Conservation (phyloP, 495 filamentous ascomycete genomes). For the Aspergillus incahuasiensis region DNA sequence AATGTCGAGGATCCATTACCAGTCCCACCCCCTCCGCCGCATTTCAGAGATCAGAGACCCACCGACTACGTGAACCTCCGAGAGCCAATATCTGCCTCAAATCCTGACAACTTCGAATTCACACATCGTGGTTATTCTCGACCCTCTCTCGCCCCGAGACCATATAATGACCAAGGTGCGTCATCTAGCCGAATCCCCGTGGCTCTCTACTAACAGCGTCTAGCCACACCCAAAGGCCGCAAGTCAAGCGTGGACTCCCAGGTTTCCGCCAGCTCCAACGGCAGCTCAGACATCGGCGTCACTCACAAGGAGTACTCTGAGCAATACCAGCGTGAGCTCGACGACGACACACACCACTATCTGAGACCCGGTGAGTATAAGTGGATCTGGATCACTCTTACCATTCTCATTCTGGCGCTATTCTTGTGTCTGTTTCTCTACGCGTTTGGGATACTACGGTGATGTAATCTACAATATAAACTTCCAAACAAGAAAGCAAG, state of each 20-base stretch:
- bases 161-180: background rate
- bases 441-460: slow-evolving; percentile 27
- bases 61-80: background rate
- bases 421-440: slow-evolving; percentile 34
- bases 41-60: background rate
- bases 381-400: slow-evolving; percentile 28
- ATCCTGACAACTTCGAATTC: background rate
- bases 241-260: background rate
- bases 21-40: slow-evolving; percentile 9
- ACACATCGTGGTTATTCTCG: slow-evolving; percentile 9
- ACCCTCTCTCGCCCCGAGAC: slow-evolving; percentile 10
- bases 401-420: slow-evolving; percentile 25
- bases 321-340: background rate
- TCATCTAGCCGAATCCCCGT: background rate
- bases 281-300: background rate
- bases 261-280: background rate
- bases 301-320: background rate
- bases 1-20: slow-evolving; percentile 26
- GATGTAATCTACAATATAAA: too few relatives aligned
- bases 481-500: slow-evolving; percentile 11
- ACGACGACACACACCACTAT: slow-evolving; percentile 1
- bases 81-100: background rate
- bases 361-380: slow-evolving; percentile 27
- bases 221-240: background rate
- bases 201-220: background rate